Evolutionary conservation across 768 basidiomycete genomes (phyloP), one percentile per base, ranked within the genome.

Genomic region (Pleurotus pulmonarius): DNA sequence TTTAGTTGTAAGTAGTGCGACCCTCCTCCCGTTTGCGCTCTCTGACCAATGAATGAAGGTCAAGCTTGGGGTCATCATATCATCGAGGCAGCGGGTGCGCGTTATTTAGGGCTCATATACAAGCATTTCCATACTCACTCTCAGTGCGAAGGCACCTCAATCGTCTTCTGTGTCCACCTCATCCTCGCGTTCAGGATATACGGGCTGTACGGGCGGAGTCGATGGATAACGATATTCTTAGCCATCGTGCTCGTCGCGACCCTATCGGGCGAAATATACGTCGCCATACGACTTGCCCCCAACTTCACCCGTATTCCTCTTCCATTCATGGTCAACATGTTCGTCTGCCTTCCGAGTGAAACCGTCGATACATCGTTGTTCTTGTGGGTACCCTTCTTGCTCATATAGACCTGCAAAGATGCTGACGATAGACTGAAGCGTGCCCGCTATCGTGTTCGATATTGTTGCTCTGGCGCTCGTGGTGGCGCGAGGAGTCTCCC

Each of bases 101-200:
- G 8, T 9, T 9, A 51, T 26, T 18, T 9, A 4, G 1, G n/a
- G 20, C 16, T 20, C 34, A 13, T 37, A 15, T 15, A 6, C 9
- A n/a, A n/a, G n/a, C n/a, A n/a, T 7, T 16, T 16, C 20, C 26
- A 7, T 38, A 22, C 12, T 29, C 34, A 16, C 11, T 13, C 25
- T 18, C 24, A 18, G 13, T 29, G 11, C 7, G n/a, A 16, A 51
- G 49, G 49, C 11, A 51, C 49, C n/a, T 29, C 29, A 5, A 51
- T 51, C 13, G 34, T 51, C 24, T 51, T 51, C n/a, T 51, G 49
- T 16, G 49, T 51, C 16, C 49, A 51, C 29, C 29, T 51, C 25
- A 51, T 51, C 34, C 49, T 51, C 13, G 49, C 49, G 29, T 51
- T 51, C 34, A 29, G 49, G 34, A 51, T 51, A 29, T 51, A 51